These are phyloP conservation scores for Sungouiella blattae DNA, from an alignment of 805 yeast genomes.

Conservation along the genomic window DNA sequence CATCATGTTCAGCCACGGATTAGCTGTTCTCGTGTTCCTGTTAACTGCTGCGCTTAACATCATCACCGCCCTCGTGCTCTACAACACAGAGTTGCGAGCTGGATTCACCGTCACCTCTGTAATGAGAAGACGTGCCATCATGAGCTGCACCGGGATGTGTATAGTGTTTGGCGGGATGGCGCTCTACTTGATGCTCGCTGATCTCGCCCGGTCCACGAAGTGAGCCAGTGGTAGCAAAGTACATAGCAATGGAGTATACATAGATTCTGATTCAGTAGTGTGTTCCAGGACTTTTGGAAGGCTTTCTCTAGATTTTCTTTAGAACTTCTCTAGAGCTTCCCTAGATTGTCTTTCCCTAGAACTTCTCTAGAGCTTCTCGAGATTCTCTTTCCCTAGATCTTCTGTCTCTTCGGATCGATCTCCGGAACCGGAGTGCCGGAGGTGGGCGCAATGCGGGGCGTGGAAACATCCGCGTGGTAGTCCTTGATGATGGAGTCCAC, in stretches of 20 bases:
- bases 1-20: constrained; percentile 1
- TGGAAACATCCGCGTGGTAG: constrained; percentile 72
- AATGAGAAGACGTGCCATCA: constrained; percentile 10
- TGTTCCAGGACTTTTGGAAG: not conserved
- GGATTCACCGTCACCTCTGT: constrained; percentile 11
- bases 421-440: no score
- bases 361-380: no score
- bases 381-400: constrained; percentile 1
- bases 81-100: constrained; percentile 5
- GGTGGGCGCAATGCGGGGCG: constrained; percentile 45
- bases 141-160: constrained; percentile 10
- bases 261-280: no score
- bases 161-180: constrained; percentile 7
- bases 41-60: constrained; percentile 9
- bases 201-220: constrained; percentile 8
- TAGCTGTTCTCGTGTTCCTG: constrained; percentile 5
- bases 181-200: constrained; percentile 5
- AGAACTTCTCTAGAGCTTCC: no score
- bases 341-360: no score
- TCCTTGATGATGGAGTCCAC: constrained; percentile 96
- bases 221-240: constrained; percentile 6
- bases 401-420: constrained; percentile 5
- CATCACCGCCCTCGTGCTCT: constrained; percentile 7
- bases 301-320: no score
- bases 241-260: no score